Evolutionary conservation across 495 filamentous ascomycete genomes (phyloP), one percentile per base, ranked within the genome.

Genomic region (Lasiosphaeriaceae sp.): DNA sequence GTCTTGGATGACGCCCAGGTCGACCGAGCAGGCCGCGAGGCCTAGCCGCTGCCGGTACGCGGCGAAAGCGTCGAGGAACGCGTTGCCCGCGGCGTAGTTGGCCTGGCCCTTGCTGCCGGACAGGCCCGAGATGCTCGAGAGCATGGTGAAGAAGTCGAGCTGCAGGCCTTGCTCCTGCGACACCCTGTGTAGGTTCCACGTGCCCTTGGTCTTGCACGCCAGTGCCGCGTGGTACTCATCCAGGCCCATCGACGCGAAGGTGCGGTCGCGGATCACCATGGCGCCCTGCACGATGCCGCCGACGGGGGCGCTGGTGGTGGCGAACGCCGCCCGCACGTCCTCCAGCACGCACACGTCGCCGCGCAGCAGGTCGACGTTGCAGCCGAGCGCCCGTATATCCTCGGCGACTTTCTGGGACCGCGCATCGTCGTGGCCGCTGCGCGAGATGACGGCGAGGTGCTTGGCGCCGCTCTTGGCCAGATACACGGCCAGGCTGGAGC

Each of bases 131-230:
- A 46, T 74, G 8, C 61, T 62, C n/a, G 61, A 62, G 41, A 86
- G 67, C 43, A 76, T 68, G 47, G 85, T 63, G 61, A 88, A 87
- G 70, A 87, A 88, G 58, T 86, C 84, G 1, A 87, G 69, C 21
- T 62, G 47, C 16, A 8, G 5, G 5, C 8, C 8, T 8, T 44
- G 3, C 16, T 43, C 39, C 12, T 68, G 55, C 14, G 44, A 22
- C 0, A 73, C 29, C 23, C 64, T 41, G 50, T 77, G 65, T 1
- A 78, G 58, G 48, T 72, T 65, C 31, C 47, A 51, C 4, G 61
- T 57, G 9, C 72, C 72, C 6, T 66, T 48, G 3, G 78, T 64
- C 60, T 81, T 82, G 12, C 56, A 56, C 2, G 43, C 12, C 7
- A 63, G 60, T 2, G 50, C 49, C 3, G 23, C 31, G 2, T 37